These are phyloP conservation scores for Tetraselmis striata DNA, from an alignment of 139 green algal species.

Conservation along the genomic window DNA sequence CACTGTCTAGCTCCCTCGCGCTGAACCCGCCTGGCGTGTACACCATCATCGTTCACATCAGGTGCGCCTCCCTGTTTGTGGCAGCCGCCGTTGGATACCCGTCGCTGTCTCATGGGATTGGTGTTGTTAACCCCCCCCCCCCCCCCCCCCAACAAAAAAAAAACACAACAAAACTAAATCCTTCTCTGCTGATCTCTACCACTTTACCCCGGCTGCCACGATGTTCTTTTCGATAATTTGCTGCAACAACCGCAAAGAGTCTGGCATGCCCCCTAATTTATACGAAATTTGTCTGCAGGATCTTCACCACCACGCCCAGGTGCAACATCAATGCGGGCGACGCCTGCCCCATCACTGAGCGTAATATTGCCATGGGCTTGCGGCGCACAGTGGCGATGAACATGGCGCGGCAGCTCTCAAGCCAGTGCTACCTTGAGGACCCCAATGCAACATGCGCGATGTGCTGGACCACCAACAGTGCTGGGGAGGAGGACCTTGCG, in stretches of 20 bases:
- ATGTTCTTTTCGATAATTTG: too few species aligned
- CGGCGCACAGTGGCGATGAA: background rate
- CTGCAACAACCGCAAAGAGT: too few species aligned
- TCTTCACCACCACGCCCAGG: background rate
- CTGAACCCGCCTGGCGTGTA: background rate
- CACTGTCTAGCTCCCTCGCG: background rate
- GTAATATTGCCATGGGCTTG: background rate
- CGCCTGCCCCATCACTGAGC: background rate
- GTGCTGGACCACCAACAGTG: background rate
- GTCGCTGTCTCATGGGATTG: too few species aligned
- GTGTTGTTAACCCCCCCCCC: too few species aligned
- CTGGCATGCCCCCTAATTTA: too few species aligned
- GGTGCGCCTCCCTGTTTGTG: too few species aligned
- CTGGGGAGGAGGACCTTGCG: background rate
- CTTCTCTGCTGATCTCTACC: too few species aligned
- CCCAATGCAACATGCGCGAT: background rate
- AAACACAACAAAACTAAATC: too few species aligned
- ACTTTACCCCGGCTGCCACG: background rate
- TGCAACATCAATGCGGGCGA: background rate
- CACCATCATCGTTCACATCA: background rate
- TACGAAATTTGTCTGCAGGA: too few species aligned
- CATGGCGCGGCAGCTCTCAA: background rate
- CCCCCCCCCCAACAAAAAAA: too few species aligned
- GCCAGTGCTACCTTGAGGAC: background rate
- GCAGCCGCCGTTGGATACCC: too few species aligned